phyloP scores from a whole-genome alignment of 805 yeast genomes.

The Pichia californica region DNA sequence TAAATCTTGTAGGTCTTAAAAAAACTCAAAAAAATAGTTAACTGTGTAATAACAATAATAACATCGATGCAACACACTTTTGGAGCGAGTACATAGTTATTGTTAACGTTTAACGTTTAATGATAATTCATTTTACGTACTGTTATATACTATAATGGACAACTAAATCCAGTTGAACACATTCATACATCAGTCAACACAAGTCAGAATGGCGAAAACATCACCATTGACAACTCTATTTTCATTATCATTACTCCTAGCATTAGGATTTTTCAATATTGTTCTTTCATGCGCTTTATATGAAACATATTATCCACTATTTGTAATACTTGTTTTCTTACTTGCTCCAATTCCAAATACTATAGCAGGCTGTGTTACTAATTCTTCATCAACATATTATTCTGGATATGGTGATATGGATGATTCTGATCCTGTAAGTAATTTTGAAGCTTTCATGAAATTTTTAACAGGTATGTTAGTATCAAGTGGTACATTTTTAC shows the following conservation, averaged over 20 bases:
- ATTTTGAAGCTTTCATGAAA: constrained; percentile 22
- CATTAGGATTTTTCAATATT: constrained; percentile 84
- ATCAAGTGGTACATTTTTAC: constrained; percentile 28
- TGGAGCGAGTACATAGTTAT: too few relatives aligned
- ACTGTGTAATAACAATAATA: too few relatives aligned
- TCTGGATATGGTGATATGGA: constrained; percentile 16
- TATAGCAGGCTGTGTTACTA: constrained; percentile 18
- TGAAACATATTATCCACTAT: constrained; percentile 85
- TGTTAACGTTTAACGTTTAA: too few relatives aligned
- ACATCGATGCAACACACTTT: too few relatives aligned
- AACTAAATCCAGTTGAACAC: too few relatives aligned
- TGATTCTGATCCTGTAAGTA: constrained; percentile 15
- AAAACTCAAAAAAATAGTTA: too few relatives aligned
- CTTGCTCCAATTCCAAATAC: constrained; percentile 34
- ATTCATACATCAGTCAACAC: too few relatives aligned
- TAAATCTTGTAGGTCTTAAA: too few relatives aligned
- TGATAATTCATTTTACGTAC: too few relatives aligned
- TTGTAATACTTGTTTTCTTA: constrained; percentile 39
- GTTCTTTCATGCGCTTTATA: constrained; percentile 81
- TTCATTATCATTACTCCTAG: constrained; percentile 65
- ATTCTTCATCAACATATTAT: constrained; percentile 9
- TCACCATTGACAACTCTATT: constrained; percentile 63
- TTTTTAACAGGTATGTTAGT: constrained; percentile 30
- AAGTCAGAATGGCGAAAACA: constrained; percentile 7
- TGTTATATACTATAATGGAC: too few relatives aligned